phyloP scores from a whole-genome alignment of 352 stramenopile species.

The Phytophthora meadii region DNA sequence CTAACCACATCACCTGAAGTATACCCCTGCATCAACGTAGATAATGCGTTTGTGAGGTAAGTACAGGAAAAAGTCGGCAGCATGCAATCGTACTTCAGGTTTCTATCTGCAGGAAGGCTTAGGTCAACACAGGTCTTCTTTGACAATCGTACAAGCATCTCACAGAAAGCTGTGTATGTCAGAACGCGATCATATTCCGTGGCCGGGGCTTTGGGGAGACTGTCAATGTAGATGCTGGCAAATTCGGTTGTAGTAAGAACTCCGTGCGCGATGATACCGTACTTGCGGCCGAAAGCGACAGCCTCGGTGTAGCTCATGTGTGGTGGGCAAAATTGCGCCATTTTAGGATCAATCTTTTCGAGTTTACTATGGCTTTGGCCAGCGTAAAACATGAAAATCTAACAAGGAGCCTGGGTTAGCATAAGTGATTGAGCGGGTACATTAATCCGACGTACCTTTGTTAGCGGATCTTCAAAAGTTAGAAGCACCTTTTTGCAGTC shows the following conservation, averaged over 20 bases:
- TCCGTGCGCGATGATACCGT: conserved; percentile 77
- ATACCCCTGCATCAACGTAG: conserved; percentile 45
- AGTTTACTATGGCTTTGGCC: conserved; percentile 55
- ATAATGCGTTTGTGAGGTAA: not conserved
- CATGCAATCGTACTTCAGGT: conserved; percentile 58
- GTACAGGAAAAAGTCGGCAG: not conserved
- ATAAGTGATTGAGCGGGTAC: too few relatives aligned
- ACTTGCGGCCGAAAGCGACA: conserved; percentile 73
- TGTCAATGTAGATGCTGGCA: conserved; percentile 77
- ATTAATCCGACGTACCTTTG: conserved; percentile 35
- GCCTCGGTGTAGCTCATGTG: conserved; percentile 79
- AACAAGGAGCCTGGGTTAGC: not conserved
- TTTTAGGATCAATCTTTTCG: conserved; percentile 73
- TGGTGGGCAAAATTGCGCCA: conserved; percentile 44
- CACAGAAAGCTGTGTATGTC: conserved; percentile 65
- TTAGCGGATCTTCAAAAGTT: conserved; percentile 68
- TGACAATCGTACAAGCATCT: conserved; percentile 71
- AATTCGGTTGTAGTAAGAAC: conserved; percentile 85
- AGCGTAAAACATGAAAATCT: conserved; percentile 74
- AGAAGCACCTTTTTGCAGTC: conserved; percentile 69
- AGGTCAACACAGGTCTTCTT: conserved; percentile 52
- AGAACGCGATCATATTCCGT: conserved; percentile 71
- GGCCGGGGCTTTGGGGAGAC: conserved; percentile 57
- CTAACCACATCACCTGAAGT: conserved; percentile 88
- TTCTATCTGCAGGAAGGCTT: conserved; percentile 44